Evolutionary conservation across 192 early-diverging fungal genomes (phyloP).

Genomic region (Entomortierella chlamydospora): DNA sequence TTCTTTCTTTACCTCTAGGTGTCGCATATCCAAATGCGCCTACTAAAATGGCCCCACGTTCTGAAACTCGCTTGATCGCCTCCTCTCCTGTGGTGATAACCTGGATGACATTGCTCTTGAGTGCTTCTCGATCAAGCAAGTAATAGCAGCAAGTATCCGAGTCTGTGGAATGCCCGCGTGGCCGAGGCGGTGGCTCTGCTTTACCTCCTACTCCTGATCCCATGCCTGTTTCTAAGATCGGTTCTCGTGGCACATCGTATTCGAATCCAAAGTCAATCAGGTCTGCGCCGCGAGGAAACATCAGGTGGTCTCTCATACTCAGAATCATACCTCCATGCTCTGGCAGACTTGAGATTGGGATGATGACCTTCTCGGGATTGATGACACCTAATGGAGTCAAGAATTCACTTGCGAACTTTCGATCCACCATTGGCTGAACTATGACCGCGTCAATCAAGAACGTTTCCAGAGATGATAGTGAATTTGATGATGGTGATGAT

Average conservation of each 20-base stretch:
- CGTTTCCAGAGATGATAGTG: conserved; percentile 31
- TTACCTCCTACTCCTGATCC: background rate
- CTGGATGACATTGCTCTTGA: conserved; percentile 66
- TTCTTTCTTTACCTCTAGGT: conserved; percentile 56
- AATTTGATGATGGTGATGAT: background rate
- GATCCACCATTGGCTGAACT: conserved; percentile 62
- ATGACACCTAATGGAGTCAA: conserved; percentile 49
- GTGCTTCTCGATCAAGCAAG: conserved; percentile 70
- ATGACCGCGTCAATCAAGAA: conserved; percentile 71
- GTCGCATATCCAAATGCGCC: conserved; percentile 66
- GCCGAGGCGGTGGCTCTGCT: background rate
- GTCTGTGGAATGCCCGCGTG: conserved; percentile 12
- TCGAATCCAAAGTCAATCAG: conserved; percentile 15
- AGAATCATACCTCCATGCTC: conserved; percentile 82
- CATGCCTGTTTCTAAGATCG: background rate
- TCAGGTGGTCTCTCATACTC: conserved; percentile 66
- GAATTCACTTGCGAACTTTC: conserved; percentile 31
- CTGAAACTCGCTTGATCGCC: conserved; percentile 6
- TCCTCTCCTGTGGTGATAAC: conserved; percentile 59
- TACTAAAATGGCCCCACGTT: conserved; percentile 37
- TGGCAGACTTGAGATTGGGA: conserved; percentile 69
- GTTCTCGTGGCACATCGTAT: conserved; percentile 43
- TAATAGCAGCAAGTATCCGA: conserved; percentile 31
- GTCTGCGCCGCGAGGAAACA: conserved; percentile 8
- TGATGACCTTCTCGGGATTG: conserved; percentile 59